These are phyloP conservation scores for Amanita inopinata DNA, from an alignment of 768 basidiomycete species.

Conservation along the genomic window DNA sequence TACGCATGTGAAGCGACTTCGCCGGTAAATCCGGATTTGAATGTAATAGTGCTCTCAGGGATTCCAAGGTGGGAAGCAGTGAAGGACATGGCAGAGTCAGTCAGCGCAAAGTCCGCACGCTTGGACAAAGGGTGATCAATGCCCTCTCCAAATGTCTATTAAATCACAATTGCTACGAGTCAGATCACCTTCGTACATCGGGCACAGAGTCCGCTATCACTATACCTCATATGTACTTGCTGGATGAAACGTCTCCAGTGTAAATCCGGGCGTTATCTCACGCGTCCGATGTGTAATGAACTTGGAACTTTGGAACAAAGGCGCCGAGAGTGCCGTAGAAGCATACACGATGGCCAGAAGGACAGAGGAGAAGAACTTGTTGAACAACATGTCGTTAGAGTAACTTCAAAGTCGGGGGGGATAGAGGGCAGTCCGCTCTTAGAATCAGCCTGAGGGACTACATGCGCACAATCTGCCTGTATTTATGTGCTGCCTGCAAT, in stretches of 20 bases:
- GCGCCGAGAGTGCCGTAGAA: not conserved
- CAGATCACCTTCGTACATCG: too few relatives aligned
- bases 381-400: not conserved
- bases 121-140: constrained; percentile 18
- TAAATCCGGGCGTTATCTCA: not conserved
- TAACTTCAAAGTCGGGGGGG: too few relatives aligned
- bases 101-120: constrained; percentile 12
- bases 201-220: not conserved
- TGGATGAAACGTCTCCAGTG: constrained; percentile 2
- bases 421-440: too few relatives aligned
- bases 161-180: too few relatives aligned
- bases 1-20: constrained; percentile 15
- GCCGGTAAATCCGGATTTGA: constrained; percentile 1
- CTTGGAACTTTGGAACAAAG: not conserved
- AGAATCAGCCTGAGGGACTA: too few relatives aligned
- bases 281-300: not conserved
- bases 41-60: constrained; percentile 1
- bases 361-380: constrained; percentile 3
- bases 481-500: too few relatives aligned
- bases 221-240: not conserved
- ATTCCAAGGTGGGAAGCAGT: too few relatives aligned
- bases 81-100: constrained; percentile 10
- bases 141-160: too few relatives aligned
- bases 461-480: too few relatives aligned
- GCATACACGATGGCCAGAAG: constrained; percentile 4